A percentile compares a stretch with the other conserved stretches of the same genome.
Conservation (phyloP, 306 rosid species). For the Cucurbita argyrosperma region DNA sequence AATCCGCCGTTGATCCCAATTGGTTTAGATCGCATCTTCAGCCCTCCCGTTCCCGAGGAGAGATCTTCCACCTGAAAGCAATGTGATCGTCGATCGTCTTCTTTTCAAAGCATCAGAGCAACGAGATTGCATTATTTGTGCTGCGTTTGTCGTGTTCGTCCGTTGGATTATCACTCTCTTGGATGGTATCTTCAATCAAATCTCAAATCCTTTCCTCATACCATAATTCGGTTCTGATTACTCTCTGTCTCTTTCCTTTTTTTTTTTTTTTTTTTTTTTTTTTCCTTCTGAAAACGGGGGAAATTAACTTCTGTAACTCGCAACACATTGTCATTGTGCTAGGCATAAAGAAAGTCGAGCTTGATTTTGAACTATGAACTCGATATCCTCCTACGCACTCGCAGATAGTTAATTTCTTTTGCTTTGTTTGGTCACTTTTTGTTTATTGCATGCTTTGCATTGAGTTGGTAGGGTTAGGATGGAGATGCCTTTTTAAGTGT, state of each 20-base stretch:
- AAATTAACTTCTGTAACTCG: background rate
- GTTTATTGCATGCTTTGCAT: background rate
- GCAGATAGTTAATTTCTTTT: background rate
- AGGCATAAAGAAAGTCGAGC: background rate
- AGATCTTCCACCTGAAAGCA: background rate
- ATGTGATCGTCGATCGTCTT: background rate
- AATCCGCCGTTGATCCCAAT: background rate
- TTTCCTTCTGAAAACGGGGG: background rate
- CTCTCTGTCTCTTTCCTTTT: background rate
- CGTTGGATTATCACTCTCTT: background rate
- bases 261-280: background rate
- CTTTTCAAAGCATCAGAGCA: background rate
- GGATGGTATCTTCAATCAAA: background rate
- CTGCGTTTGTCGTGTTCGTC: background rate
- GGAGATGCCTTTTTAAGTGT: background rate
- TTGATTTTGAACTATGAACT: background rate
- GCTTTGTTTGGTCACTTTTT: background rate
- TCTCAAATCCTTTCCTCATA: background rate
- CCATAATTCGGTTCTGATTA: background rate
- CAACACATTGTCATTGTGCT: background rate
- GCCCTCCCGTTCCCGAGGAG: background rate
- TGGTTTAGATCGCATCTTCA: slow-evolving; percentile 2
- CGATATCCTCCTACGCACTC: background rate
- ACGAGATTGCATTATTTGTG: background rate
- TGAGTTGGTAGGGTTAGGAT: background rate